Percentiles rank a stretch among this genome's conserved stretches.
Conservation (phyloP, 2,329 filamentous ascomycete genomes). For the Allantophomopsis lycopodina region DNA sequence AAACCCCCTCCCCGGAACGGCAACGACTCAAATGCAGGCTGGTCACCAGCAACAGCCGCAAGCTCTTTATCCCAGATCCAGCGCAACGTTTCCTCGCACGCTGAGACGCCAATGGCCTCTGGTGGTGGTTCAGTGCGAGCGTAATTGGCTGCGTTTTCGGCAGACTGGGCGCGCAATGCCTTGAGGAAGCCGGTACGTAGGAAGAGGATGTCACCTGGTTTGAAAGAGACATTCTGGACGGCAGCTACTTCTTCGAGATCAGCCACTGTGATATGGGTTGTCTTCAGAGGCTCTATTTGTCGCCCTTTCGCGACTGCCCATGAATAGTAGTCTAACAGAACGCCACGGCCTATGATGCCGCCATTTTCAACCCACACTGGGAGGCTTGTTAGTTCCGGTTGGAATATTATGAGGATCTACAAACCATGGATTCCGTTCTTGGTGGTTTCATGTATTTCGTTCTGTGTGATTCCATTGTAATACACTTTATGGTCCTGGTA, state of each 20-base stretch:
- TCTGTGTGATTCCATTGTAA: constrained; percentile 19
- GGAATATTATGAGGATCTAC: constrained; percentile 5
- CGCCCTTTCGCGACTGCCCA: constrained; percentile 45
- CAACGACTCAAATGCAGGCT: constrained; percentile 27
- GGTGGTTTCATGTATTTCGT: constrained; percentile 9
- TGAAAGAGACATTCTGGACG: constrained; percentile 20
- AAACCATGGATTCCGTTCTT: constrained; percentile 13
- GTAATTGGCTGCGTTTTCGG: constrained; percentile 15
- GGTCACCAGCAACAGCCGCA: constrained; percentile 28
- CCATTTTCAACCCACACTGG: constrained; percentile 23
- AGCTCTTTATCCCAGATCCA: constrained; percentile 33
- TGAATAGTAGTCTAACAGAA: constrained; percentile 36
- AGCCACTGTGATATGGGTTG: constrained; percentile 11
- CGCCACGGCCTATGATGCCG: constrained; percentile 33
- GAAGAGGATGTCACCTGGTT: constrained; percentile 24
- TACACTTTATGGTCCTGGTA: constrained; percentile 17
- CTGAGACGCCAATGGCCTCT: not conserved
- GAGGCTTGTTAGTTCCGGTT: constrained; percentile 15
- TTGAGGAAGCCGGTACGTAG: constrained; percentile 22
- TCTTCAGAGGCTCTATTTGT: constrained; percentile 35
- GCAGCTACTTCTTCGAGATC: constrained; percentile 20
- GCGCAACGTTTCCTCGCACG: constrained; percentile 15
- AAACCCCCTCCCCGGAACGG: constrained; percentile 15
- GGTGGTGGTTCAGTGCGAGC: not conserved
- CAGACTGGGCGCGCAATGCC: constrained; percentile 15